A percentile compares a stretch with the other conserved stretches of the same genome.
These are phyloP conservation scores for Tricholoma saponaceum DNA, from an alignment of 768 basidiomycete species.

Conservation along the genomic window DNA sequence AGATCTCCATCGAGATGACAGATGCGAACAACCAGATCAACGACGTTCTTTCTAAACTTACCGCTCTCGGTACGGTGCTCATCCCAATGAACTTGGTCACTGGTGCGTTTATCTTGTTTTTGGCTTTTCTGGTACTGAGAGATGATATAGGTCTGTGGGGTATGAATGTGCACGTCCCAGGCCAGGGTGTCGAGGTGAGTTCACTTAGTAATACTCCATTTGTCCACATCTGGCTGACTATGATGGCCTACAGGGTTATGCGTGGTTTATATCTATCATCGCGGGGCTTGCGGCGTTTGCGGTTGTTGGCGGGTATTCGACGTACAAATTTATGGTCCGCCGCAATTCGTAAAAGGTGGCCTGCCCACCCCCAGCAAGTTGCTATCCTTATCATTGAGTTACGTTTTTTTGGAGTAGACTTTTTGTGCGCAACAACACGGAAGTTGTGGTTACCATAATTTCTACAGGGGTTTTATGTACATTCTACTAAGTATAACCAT, in stretches of 20 bases:
- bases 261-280: constrained; percentile 90
- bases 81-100: constrained; percentile 98
- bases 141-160: constrained; percentile 75
- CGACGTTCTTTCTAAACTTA: constrained; percentile 95
- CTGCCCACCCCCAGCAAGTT: no score
- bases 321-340: constrained; percentile 71
- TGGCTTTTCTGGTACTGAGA: neutral
- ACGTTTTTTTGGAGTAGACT: neutral
- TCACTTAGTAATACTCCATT: constrained; percentile 4
- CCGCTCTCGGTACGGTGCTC: constrained; percentile 94
- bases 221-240: neutral
- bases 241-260: constrained; percentile 38
- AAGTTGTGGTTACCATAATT: neutral
- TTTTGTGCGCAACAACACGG: neutral
- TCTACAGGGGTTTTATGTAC: neutral
- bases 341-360: constrained; percentile 16
- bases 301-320: constrained; percentile 71
- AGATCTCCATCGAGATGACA: constrained; percentile 99
- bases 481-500: no score
- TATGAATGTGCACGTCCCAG: constrained; percentile 98
- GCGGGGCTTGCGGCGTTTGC: constrained; percentile 79
- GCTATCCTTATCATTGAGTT: neutral
- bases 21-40: constrained; percentile 99
- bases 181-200: constrained; percentile 55
- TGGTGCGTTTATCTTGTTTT: constrained; percentile 46